Conservation (phyloP, 78 protist genomes). For the Dictyostelium brefeldianum region DNA sequence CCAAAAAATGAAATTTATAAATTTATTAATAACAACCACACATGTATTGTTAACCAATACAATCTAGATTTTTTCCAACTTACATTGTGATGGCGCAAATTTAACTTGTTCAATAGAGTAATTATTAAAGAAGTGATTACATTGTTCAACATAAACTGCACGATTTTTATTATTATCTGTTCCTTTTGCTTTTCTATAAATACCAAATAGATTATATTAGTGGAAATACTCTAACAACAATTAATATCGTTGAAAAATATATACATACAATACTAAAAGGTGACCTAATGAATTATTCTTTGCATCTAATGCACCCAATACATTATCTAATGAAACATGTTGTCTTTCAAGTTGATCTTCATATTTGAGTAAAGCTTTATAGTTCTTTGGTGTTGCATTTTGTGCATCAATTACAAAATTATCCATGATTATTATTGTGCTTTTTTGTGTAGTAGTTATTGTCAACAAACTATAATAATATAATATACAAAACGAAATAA, state of each 20-base stretch:
- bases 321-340: conserved; percentile 10
- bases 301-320: conserved; percentile 41
- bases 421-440: conserved; percentile 26
- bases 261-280: conserved; percentile 72
- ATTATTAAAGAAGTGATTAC: neutral
- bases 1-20: too few relatives aligned
- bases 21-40: too few relatives aligned
- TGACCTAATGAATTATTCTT: conserved; percentile 62
- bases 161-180: conserved; percentile 22
- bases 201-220: neutral
- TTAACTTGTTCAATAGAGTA: conserved; percentile 27
- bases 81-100: conserved; percentile 44
- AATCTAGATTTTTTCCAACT: too few relatives aligned
- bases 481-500: too few relatives aligned
- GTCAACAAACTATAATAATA: neutral
- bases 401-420: conserved; percentile 35
- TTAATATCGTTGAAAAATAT: too few relatives aligned
- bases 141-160: conserved; percentile 9
- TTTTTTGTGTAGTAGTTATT: neutral
- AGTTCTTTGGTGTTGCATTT: conserved; percentile 12
- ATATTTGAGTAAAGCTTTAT: conserved; percentile 21
- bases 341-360: conserved; percentile 49
- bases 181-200: conserved; percentile 45
- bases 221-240: too few relatives aligned
- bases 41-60: too few relatives aligned